Evolutionary conservation across 495 filamentous ascomycete species (phyloP).

Genomic region (Talaromyces stipitatus): DNA sequence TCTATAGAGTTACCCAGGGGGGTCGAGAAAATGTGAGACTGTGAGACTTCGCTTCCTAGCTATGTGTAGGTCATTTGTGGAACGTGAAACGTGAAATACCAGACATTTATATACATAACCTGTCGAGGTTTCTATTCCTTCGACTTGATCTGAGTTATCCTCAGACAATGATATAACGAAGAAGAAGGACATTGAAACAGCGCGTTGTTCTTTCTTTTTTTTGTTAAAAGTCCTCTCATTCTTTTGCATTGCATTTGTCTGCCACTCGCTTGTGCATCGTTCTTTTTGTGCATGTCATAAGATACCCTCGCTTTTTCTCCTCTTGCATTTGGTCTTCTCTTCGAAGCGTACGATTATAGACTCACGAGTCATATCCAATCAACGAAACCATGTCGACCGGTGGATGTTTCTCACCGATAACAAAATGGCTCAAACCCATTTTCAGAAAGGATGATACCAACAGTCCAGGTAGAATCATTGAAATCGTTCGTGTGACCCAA

Average conservation of each 20-base stretch:
- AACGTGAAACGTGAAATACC: neutral
- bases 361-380: neutral
- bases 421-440: slow-evolving; percentile 27
- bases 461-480: slow-evolving; percentile 16
- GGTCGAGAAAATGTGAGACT: neutral
- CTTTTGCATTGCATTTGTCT: neutral
- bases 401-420: slow-evolving; percentile 31
- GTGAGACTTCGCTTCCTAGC: neutral
- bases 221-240: too few species aligned
- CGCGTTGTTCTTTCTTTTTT: neutral
- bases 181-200: neutral
- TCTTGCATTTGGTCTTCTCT: neutral
- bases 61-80: neutral
- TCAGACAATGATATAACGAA: neutral
- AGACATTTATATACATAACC: neutral
- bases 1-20: neutral
- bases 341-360: neutral
- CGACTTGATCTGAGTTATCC: neutral
- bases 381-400: neutral
- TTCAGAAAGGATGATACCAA: slow-evolving; percentile 17
- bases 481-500: slow-evolving; percentile 27
- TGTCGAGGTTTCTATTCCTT: neutral
- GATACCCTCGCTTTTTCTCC: slow-evolving; percentile 1
- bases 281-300: neutral
- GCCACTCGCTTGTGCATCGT: neutral